A percentile compares a stretch with the other conserved stretches of the same genome.
Conservation (phyloP, 805 yeast genomes). For the Cyberlindnera sargentensis region DNA sequence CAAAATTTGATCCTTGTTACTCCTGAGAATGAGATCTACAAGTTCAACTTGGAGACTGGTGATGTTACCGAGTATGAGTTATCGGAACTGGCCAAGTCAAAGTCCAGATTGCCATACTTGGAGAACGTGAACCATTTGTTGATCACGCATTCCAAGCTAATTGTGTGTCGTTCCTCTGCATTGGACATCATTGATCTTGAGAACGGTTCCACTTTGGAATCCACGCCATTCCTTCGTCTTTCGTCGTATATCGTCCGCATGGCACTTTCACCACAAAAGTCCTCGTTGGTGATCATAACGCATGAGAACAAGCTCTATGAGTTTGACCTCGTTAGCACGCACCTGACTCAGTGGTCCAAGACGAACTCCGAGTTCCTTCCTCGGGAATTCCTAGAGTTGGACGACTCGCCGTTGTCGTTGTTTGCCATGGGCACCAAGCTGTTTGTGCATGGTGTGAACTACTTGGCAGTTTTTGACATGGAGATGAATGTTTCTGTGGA, state of each 20-base stretch:
- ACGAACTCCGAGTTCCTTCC: conserved; percentile 73
- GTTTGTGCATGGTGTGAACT: conserved; percentile 86
- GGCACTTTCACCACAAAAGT: conserved; percentile 39
- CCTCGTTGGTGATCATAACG: conserved; percentile 56
- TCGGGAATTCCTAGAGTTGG: conserved; percentile 43
- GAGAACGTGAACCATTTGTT: conserved; percentile 44
- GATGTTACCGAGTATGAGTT: conserved; percentile 30
- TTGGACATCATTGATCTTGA: conserved; percentile 43
- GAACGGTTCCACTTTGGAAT: conserved; percentile 9
- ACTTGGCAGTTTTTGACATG: conserved; percentile 74
- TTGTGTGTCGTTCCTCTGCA: conserved; percentile 51
- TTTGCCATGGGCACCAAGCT: conserved; percentile 45
- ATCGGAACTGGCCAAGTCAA: conserved; percentile 29
- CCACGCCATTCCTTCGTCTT: conserved; percentile 47
- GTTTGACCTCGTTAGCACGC: conserved; percentile 36
- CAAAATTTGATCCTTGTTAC: conserved; percentile 44
- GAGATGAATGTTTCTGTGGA: conserved; percentile 45
- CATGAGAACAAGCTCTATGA: conserved; percentile 73
- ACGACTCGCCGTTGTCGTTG: conserved; percentile 69
- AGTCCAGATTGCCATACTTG: conserved; percentile 36
- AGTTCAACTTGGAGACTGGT: conserved; percentile 22
- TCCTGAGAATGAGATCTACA: conserved; percentile 53
- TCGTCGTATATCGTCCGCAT: conserved; percentile 55
- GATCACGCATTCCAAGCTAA: conserved; percentile 41
- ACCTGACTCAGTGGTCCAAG: conserved; percentile 71